A percentile compares a stretch with the other conserved stretches of the same genome.
Evolutionary conservation across 257 asterid species (phyloP).

Genomic region (Jacaranda copaia): DNA sequence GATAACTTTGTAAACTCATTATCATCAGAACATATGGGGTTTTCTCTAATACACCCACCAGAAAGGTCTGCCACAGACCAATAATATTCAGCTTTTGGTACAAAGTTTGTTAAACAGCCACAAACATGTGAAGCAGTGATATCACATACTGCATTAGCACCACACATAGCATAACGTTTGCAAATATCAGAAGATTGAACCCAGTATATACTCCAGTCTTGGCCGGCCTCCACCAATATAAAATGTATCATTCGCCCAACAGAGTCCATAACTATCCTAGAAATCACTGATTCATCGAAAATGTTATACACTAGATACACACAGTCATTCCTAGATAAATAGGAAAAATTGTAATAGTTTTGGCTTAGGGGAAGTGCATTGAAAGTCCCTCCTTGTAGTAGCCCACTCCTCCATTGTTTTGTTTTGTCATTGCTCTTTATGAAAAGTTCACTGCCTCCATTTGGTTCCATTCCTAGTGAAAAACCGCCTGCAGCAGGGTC

Average conservation of each 20-base stretch:
- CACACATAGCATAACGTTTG: neutral
- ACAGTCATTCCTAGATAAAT: neutral
- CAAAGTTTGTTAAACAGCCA: slow-evolving; percentile 36
- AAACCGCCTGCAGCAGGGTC: slow-evolving; percentile 50
- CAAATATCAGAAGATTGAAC: neutral
- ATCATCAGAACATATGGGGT: neutral
- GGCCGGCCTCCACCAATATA: slow-evolving; percentile 7
- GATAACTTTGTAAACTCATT: neutral
- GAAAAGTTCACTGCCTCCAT: slow-evolving; percentile 44
- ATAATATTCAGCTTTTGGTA: neutral
- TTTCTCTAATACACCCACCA: slow-evolving; percentile 40
- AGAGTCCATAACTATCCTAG: slow-evolving; percentile 31
- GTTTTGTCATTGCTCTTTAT: neutral
- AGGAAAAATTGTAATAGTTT: slow-evolving; percentile 26
- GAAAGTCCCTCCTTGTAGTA: slow-evolving; percentile 38
- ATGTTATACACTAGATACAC: slow-evolving; percentile 26
- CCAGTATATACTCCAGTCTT: neutral
- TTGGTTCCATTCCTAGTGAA: slow-evolving; percentile 42
- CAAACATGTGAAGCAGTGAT: neutral
- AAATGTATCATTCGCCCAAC: neutral
- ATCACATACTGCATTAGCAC: slow-evolving; percentile 37
- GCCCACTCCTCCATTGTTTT: slow-evolving; percentile 49
- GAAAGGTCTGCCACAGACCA: slow-evolving; percentile 26
- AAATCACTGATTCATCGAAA: neutral
- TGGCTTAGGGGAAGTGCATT: neutral